Conservation (phyloP, 2,329 filamentous ascomycete genomes). For the Coleophoma eucalyptorum region DNA sequence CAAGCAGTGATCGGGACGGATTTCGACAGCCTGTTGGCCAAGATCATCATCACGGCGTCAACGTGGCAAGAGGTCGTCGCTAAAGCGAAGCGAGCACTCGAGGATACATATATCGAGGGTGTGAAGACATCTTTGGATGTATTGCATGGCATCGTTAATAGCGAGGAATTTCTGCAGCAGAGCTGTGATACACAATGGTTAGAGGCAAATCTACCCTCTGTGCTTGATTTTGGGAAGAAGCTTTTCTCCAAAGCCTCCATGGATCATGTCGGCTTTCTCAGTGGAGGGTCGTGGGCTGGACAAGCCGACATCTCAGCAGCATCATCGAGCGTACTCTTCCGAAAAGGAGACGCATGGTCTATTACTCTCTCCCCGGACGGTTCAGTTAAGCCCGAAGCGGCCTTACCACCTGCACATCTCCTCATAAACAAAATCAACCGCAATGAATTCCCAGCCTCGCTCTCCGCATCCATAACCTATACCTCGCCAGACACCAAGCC, state of each 20-base stretch:
- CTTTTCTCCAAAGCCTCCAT: slow-evolving; percentile 28
- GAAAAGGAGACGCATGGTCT: slow-evolving; percentile 56
- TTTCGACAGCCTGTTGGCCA: slow-evolving; percentile 44
- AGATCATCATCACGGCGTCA: slow-evolving; percentile 40
- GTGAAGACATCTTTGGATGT: slow-evolving; percentile 55
- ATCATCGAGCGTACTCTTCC: slow-evolving; percentile 41
- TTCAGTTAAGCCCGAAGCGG: slow-evolving; percentile 12
- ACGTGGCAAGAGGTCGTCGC: slow-evolving; percentile 46
- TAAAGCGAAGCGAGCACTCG: slow-evolving; percentile 51
- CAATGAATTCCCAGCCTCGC: slow-evolving; percentile 55
- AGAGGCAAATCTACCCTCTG: slow-evolving; percentile 37
- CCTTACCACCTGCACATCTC: slow-evolving; percentile 42
- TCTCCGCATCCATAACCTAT: slow-evolving; percentile 47
- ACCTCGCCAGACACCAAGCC: slow-evolving; percentile 40
- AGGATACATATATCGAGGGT: slow-evolving; percentile 50
- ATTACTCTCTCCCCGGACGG: slow-evolving; percentile 38
- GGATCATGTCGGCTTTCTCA: slow-evolving; percentile 18
- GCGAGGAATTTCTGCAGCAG: slow-evolving; percentile 43
- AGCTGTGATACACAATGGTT: slow-evolving; percentile 55
- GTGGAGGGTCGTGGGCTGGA: slow-evolving; percentile 12
- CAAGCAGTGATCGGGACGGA: slow-evolving; percentile 38
- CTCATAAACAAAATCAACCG: slow-evolving; percentile 48
- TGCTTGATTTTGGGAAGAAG: slow-evolving; percentile 28
- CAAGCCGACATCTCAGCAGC: slow-evolving; percentile 10
- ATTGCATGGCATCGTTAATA: slow-evolving; percentile 47